Percentiles rank a stretch among this genome's conserved stretches.
phyloP scores from a whole-genome alignment of 1,284 basidiomycete genomes.

The Cerioporus squamosus region DNA sequence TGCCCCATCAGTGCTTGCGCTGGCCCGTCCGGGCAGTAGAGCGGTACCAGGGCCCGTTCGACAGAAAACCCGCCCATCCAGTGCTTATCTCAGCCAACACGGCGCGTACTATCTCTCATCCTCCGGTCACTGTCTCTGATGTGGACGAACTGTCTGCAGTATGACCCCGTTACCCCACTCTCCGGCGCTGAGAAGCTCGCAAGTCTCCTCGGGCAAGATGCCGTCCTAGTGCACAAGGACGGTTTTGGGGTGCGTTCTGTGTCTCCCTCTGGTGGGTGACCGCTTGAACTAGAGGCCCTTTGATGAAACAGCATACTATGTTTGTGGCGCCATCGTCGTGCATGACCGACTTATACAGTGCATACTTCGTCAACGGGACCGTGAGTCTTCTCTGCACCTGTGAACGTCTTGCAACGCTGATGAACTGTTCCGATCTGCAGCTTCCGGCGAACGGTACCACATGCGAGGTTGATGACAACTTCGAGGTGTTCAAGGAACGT shows the following conservation, averaged over 20 bases:
- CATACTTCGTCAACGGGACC: constrained; percentile 3
- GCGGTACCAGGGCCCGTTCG: constrained; percentile 29
- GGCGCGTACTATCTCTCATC: background rate
- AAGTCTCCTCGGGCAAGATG: constrained; percentile 16
- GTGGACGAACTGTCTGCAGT: constrained; percentile 1
- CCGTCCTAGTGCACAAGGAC: constrained; percentile 23
- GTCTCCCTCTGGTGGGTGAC: background rate
- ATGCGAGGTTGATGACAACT: constrained; percentile 8
- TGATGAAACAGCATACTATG: background rate
- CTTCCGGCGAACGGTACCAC: constrained; percentile 5
- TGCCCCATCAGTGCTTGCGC: constrained; percentile 8
- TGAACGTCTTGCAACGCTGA: too few relatives aligned
- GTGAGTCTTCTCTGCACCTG: background rate
- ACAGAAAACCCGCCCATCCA: constrained; percentile 24
- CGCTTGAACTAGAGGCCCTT: background rate
- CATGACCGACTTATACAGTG: background rate
- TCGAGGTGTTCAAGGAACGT: constrained; percentile 6
- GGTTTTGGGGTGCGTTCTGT: constrained; percentile 23
- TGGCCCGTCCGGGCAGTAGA: constrained; percentile 29
- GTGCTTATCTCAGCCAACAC: constrained; percentile 27
- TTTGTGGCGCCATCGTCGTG: background rate
- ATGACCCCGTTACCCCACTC: constrained; percentile 27
- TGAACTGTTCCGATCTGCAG: background rate
- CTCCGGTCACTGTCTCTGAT: background rate
- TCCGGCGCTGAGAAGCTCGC: constrained; percentile 19